These are phyloP conservation scores for Macadamia tetraphylla DNA, from an alignment of 164 flowering plant species.

Conservation along the genomic window DNA sequence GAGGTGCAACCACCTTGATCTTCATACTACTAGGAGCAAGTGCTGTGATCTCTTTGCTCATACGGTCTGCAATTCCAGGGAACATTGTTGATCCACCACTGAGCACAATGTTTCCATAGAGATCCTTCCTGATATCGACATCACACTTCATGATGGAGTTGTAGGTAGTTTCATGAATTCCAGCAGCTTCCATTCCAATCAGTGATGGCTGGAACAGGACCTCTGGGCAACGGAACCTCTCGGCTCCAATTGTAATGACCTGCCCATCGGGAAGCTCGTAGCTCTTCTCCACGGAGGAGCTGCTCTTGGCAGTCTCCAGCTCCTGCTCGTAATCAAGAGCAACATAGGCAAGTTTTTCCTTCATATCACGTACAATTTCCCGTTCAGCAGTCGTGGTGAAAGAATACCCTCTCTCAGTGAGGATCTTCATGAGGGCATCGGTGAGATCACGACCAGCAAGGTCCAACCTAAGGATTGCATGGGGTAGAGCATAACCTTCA, in stretches of 20 bases:
- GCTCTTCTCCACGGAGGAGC: constrained; percentile 19
- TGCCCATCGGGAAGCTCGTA: constrained; percentile 21
- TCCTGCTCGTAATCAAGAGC: constrained; percentile 23
- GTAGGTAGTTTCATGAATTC: constrained; percentile 26
- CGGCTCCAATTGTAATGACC: constrained; percentile 20
- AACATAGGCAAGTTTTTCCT: constrained; percentile 21
- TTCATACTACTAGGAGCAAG: constrained; percentile 26
- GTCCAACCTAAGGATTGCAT: constrained; percentile 20
- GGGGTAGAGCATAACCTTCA: constrained; percentile 23
- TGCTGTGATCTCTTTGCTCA: constrained; percentile 26
- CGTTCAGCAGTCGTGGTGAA: constrained; percentile 21
- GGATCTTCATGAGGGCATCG: constrained; percentile 18
- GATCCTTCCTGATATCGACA: constrained; percentile 28
- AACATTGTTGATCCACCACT: constrained; percentile 25
- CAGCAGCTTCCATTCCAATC: constrained; percentile 28
- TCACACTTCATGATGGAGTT: constrained; percentile 30
- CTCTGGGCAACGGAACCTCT: constrained; percentile 23
- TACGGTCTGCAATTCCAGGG: constrained; percentile 24
- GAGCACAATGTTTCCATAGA: constrained; percentile 28
- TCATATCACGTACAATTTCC: constrained; percentile 20
- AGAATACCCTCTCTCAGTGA: constrained; percentile 15
- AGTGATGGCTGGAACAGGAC: constrained; percentile 28
- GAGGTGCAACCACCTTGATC: constrained; percentile 25
- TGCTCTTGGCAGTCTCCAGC: constrained; percentile 20
- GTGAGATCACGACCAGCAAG: constrained; percentile 20